phyloP scores from a whole-genome alignment of 805 yeast genomes.

The Lipomyces mesembrius region DNA sequence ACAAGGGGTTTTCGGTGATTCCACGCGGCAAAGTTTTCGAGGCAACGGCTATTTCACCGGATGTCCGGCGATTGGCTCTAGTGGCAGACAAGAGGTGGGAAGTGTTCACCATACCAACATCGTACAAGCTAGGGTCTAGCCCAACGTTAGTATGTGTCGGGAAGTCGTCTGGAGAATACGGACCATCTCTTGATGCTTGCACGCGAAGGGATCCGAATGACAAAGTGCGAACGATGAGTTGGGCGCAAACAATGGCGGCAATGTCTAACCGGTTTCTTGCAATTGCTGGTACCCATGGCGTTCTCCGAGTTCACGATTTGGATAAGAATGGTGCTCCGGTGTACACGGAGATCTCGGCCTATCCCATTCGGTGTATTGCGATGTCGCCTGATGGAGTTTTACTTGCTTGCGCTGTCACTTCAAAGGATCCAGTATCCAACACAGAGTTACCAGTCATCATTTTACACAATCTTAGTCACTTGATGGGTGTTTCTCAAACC shows the following conservation, averaged over 20 bases:
- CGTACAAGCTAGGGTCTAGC: conserved; percentile 50
- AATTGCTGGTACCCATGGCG: conserved; percentile 74
- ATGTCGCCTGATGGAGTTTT: conserved; percentile 66
- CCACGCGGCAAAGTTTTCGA: conserved; percentile 53
- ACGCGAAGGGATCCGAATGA: conserved; percentile 24
- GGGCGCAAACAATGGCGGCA: conserved; percentile 44
- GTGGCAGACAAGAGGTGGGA: conserved; percentile 75
- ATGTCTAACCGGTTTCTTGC: conserved; percentile 64
- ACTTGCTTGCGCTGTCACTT: conserved; percentile 81
- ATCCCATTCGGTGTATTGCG: conserved; percentile 80
- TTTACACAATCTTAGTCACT: conserved; percentile 49
- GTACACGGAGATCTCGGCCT: conserved; percentile 68
- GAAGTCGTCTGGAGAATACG: conserved; percentile 69
- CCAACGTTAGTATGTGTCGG: conserved; percentile 74
- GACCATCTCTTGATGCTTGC: conserved; percentile 46
- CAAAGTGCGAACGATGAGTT: conserved; percentile 24
- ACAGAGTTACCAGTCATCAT: conserved; percentile 78
- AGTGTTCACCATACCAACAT: conserved; percentile 58
- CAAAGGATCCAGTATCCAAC: conserved; percentile 69
- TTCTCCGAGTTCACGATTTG: conserved; percentile 67
- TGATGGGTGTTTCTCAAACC: conserved; percentile 13
- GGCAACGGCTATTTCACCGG: conserved; percentile 66
- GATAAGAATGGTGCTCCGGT: conserved; percentile 62
- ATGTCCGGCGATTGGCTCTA: conserved; percentile 66
- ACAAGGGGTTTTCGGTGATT: conserved; percentile 53